Conservation (phyloP, 1,284 basidiomycete genomes). For the Afroboletus lepidellus region DNA sequence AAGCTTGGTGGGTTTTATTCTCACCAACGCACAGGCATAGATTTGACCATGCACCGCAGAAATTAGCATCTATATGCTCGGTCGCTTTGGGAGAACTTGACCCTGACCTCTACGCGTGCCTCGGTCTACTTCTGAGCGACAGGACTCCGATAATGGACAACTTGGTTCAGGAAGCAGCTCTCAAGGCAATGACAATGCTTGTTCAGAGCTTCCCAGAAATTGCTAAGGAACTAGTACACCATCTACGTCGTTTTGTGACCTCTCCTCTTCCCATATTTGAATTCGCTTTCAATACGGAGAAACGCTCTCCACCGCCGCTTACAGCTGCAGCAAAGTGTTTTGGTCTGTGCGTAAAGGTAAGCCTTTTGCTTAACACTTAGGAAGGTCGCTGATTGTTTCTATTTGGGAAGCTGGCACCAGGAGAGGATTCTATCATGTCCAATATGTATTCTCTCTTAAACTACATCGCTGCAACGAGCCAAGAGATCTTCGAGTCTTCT, state of each 20-base stretch:
- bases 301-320: conserved; percentile 72
- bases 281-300: conserved; percentile 75
- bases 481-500: conserved; percentile 62
- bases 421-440: conserved; percentile 90
- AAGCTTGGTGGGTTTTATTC: conserved; percentile 52
- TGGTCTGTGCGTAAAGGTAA: conserved; percentile 84
- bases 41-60: conserved; percentile 47
- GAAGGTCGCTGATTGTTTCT: conserved; percentile 2
- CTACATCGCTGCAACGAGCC: conserved; percentile 80
- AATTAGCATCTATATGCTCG: conserved; percentile 84
- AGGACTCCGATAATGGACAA: conserved; percentile 80
- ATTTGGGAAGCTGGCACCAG: conserved; percentile 66
- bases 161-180: conserved; percentile 81
- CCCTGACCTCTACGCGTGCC: conserved; percentile 63
- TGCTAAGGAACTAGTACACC: conserved; percentile 73
- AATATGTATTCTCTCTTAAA: conserved; percentile 96
- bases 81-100: conserved; percentile 74
- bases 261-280: conserved; percentile 88
- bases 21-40: not conserved
- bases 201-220: conserved; percentile 86
- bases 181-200: conserved; percentile 76
- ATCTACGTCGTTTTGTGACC: conserved; percentile 86
- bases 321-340: conserved; percentile 87
- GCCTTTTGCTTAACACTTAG: not conserved
- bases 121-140: conserved; percentile 79